Base-by-base conservation (phyloP, 306 rosid species). In the Vigna nakashimae region DNA sequence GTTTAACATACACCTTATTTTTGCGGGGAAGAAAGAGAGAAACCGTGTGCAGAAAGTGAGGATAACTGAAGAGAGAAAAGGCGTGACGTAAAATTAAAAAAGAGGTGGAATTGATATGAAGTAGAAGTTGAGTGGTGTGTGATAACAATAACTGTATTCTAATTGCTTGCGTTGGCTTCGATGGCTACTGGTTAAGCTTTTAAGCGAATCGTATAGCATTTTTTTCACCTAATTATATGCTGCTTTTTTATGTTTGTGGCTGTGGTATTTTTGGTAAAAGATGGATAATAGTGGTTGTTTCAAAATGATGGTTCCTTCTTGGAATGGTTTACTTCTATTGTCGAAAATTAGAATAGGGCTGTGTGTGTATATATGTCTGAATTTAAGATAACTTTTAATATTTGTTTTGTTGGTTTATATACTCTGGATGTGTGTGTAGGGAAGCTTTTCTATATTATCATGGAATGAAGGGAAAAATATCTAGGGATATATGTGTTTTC, bases 241-340 rank as follows among this genome's bases (percentile, higher is more conserved):
- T 65, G 70, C 17, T 64, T 10, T 42, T 64, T 64, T 2, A 6
- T 40, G 17, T 65, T 38, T 38, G 50, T 65, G 70, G 30, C 30
- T 40, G 70, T 10, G 10, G 17, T 36, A 64, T 4, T n/a, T 64
- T 64, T 64, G 28, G 28, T 36, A 17, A n/a, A 36, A 65, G 42
- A 65, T 17, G 30, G 70, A 38, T 64, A 38, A 38, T 17, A 65
- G 48, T 49, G 40, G 50, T 17, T n/a, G 28, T 62, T 0, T 55
- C 48, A 66, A 42, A 45, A 45, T 57, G 13, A 42, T 14, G 52
- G 38, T 43, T 17, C 24, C 51, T 78, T 28, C 55, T 30, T 45
- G 68, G 36, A 51, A 56, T n/a, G 45, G 17, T 55, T 77, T 77
- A 28, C 56, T 55, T 53, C 20, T 66, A 34, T 40, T 40, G 58